A percentile compares a stretch with the other conserved stretches of the same genome.
These are phyloP conservation scores for Neurospora tetrasperma DNA, from an alignment of 495 filamentous ascomycete genomes.

Conservation along the genomic window DNA sequence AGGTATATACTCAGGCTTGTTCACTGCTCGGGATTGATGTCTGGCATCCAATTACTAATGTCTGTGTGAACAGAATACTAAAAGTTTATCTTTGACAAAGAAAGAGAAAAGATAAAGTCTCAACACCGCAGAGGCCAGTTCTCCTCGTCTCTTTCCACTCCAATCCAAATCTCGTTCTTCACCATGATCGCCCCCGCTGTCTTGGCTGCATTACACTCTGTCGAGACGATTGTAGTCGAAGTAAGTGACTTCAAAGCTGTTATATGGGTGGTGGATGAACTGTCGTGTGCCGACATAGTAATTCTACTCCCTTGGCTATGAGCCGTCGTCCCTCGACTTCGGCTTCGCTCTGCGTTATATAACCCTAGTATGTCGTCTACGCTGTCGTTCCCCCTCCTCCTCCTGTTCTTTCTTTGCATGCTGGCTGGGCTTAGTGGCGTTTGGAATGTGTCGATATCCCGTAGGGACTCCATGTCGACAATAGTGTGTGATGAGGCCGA, in stretches of 20 bases:
- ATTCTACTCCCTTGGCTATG: neutral
- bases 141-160: conserved; percentile 12
- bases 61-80: neutral
- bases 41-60: neutral
- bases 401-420: conserved; percentile 7
- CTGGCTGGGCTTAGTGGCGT: conserved; percentile 8
- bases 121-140: conserved; percentile 16
- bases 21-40: neutral
- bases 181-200: conserved; percentile 18
- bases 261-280: neutral
- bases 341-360: conserved; percentile 16
- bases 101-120: neutral
- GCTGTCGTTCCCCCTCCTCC: conserved; percentile 14
- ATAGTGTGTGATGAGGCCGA: conserved; percentile 17
- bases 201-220: neutral
- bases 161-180: conserved; percentile 19
- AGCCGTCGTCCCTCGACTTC: conserved; percentile 5
- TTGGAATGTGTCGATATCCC: conserved; percentile 2
- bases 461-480: conserved; percentile 5
- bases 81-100: neutral
- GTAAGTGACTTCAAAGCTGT: neutral
- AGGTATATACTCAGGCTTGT: neutral
- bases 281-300: neutral
- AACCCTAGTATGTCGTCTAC: conserved; percentile 26
- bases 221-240: neutral